phyloP scores from a whole-genome alignment of 2,329 filamentous ascomycete genomes.

The Phialophora verrucosa region DNA sequence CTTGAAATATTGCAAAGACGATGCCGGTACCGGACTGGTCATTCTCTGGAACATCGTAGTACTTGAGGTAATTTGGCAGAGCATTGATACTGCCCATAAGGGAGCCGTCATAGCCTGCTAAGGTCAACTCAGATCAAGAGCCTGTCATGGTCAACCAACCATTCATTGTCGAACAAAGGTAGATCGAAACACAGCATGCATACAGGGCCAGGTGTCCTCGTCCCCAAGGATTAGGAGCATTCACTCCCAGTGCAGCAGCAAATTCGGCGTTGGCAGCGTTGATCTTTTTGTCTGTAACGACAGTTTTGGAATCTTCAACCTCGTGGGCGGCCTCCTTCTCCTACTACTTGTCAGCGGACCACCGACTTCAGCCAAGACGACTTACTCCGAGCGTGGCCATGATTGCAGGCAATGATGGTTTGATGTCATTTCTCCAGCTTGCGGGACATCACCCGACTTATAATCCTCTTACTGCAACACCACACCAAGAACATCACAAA shows the following conservation, averaged over 20 bases:
- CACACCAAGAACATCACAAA: constrained; percentile 1
- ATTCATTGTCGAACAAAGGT: constrained; percentile 38
- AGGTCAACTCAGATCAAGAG: not conserved
- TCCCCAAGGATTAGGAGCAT: constrained; percentile 33
- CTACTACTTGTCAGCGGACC: constrained; percentile 1
- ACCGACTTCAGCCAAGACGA: not conserved
- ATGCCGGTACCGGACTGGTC: constrained; percentile 46
- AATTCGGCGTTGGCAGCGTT: constrained; percentile 59
- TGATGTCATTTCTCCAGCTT: not conserved
- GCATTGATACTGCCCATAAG: constrained; percentile 59
- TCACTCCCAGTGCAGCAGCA: constrained; percentile 20
- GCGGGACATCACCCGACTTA: constrained; percentile 9
- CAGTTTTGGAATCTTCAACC: constrained; percentile 72
- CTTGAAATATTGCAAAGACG: constrained; percentile 54
- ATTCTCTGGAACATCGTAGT: constrained; percentile 55
- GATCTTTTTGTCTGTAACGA: constrained; percentile 88
- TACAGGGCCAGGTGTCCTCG: constrained; percentile 34
- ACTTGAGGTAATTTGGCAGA: constrained; percentile 60
- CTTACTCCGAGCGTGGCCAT: constrained; percentile 14
- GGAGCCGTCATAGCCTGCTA: constrained; percentile 59
- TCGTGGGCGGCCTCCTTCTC: constrained; percentile 11
- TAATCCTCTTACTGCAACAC: not conserved
- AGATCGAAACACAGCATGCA: constrained; percentile 32
- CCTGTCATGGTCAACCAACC: constrained; percentile 21
- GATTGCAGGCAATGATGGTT: not conserved